phyloP scores from a whole-genome alignment of 495 filamentous ascomycete genomes.

The Aspergillus sparsus region DNA sequence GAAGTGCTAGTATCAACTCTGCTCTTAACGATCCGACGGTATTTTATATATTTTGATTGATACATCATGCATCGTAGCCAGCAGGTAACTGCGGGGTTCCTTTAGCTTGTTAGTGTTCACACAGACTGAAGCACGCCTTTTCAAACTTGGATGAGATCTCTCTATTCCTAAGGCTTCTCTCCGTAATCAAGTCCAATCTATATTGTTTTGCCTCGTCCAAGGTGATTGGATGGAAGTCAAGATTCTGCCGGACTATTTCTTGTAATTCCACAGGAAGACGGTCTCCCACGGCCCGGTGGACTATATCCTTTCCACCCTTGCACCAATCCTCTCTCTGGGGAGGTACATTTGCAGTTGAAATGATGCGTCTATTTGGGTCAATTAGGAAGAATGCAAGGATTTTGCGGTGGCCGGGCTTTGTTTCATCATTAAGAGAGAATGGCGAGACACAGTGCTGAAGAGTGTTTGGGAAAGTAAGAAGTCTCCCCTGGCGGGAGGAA shows the following conservation, averaged over 20 bases:
- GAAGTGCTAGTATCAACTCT: constrained; percentile 1
- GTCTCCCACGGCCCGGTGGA: constrained; percentile 15
- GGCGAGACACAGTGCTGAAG: neutral
- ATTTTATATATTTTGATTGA: constrained; percentile 1
- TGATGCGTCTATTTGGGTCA: neutral
- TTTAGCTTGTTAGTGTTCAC: constrained; percentile 29
- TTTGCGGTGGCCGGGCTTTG: neutral
- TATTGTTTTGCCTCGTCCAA: constrained; percentile 47
- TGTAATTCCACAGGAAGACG: constrained; percentile 43
- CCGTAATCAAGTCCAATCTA: constrained; percentile 48
- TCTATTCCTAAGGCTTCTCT: constrained; percentile 33
- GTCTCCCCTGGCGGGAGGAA: neutral
- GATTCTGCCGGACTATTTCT: constrained; percentile 34
- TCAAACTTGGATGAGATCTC: constrained; percentile 17
- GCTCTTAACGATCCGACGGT: neutral
- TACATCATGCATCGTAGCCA: neutral
- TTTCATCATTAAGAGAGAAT: neutral
- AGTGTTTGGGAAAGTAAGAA: neutral
- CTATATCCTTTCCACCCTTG: constrained; percentile 17
- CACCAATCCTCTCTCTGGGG: neutral
- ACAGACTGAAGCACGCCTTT: constrained; percentile 22
- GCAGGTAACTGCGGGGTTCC: neutral
- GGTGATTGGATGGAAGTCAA: constrained; percentile 35
- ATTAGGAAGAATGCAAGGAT: neutral
- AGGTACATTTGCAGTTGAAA: neutral